Percentiles rank a stretch among this genome's conserved stretches.
These are phyloP conservation scores for Nidularia pulvinata DNA, from an alignment of 768 basidiomycete species.

Conservation along the genomic window DNA sequence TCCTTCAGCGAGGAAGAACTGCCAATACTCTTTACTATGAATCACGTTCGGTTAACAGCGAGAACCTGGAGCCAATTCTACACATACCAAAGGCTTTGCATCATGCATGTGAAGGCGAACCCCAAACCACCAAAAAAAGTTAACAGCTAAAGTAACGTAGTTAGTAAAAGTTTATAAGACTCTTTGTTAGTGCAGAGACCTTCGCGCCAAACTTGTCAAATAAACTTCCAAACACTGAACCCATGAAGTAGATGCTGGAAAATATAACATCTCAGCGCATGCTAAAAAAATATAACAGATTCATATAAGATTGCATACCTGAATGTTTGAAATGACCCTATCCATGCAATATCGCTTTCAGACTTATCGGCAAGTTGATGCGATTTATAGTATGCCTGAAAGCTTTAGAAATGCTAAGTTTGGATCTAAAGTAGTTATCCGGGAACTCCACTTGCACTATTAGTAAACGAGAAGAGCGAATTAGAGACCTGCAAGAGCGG, in stretches of 20 bases:
- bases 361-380: conserved; percentile 14
- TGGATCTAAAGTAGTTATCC: not conserved
- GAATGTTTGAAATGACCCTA: conserved; percentile 17
- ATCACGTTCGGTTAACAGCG: not conserved
- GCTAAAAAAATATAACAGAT: not conserved
- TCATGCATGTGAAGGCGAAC: not conserved
- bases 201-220: conserved; percentile 11
- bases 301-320: conserved; percentile 3
- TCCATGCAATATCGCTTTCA: conserved; percentile 18
- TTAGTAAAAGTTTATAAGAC: not conserved
- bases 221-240: conserved; percentile 9
- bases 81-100: not conserved
- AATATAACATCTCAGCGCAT: not conserved
- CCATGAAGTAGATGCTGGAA: conserved; percentile 10
- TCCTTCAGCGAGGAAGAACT: conserved; percentile 56
- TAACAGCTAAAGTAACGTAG: not conserved
- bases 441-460: too few relatives aligned
- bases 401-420: conserved; percentile 2
- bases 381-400: conserved; percentile 16
- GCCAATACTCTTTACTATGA: conserved; percentile 40
- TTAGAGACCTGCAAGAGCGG: too few relatives aligned
- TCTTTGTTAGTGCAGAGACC: conserved; percentile 1
- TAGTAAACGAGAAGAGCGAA: too few relatives aligned
- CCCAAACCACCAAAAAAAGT: not conserved
- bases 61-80: not conserved